Evolutionary conservation across 805 yeast genomes (phyloP).

Genomic region (Pichia kluyveri): DNA sequence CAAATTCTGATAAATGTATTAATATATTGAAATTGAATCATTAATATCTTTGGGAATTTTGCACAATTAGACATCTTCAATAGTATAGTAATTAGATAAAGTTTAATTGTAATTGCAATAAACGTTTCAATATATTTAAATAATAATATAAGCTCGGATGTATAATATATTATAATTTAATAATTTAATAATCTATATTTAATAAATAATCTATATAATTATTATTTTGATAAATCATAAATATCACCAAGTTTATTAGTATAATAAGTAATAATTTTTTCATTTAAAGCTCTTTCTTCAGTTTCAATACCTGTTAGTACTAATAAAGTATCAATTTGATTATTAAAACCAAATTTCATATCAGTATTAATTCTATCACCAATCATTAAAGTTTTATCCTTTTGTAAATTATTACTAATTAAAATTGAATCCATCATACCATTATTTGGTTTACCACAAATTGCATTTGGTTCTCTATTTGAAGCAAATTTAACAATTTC

Average conservation of each 20-base stretch:
- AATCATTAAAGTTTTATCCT: constrained; percentile 70
- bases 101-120: no score
- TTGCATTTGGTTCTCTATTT: constrained; percentile 68
- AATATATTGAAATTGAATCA: no score
- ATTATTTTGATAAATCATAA: constrained; percentile 35
- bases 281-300: constrained; percentile 45
- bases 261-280: constrained; percentile 51
- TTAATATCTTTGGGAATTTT: no score
- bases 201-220: no score
- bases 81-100: no score
- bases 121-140: no score
- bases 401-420: constrained; percentile 50
- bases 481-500: constrained; percentile 66
- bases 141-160: no score
- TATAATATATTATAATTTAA: no score
- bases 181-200: no score
- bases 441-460: constrained; percentile 84
- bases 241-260: constrained; percentile 72
- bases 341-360: constrained; percentile 82
- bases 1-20: no score
- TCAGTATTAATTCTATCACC: constrained; percentile 96
- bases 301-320: constrained; percentile 91
- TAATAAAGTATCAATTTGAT: constrained; percentile 77
- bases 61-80: no score
- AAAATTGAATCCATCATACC: constrained; percentile 87